Base-by-base conservation (phyloP, 495 filamentous ascomycete genomes). In the Xeromyces bisporus region DNA sequence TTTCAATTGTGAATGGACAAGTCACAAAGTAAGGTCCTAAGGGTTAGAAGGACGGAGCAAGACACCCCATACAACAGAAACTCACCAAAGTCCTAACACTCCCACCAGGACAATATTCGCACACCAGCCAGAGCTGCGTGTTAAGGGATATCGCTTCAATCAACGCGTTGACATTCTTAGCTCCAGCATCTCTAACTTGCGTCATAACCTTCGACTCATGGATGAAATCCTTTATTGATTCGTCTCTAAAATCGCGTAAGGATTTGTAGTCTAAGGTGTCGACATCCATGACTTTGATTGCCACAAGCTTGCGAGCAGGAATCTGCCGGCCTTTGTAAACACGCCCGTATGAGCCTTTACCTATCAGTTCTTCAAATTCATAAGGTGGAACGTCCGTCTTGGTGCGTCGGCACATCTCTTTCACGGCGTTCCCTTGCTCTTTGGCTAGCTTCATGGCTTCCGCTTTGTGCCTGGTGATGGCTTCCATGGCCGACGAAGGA, bases 241-340 rank as follows among this genome's bases (percentile, higher is more conserved):
- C 78, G 42, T 85, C 74, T 35, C 74, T 73, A 17, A 74, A 72
- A 40, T 80, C 77, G 12, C 73, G 51, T 9, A 77, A 65, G 10
- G 62, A 58, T 32, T 62, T 60, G 43, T 72, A 76, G 53, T 96
- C 89, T 29, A 74, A 62, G 29, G 78, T 75, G 46, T 97, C 89
- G n/a, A 93, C 77, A 45, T 94, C 83, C 45, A 94, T 75, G 35
- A 94, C 86, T 48, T 97, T 97, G 48, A 97, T 74, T 3, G 91
- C 91, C 2, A 94, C 83, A 13, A 87, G 47, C 12, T 66, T 52
- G 15, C 69, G 64, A 0, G 65, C 68, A n/a, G 66, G 54, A 53
- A 55, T 51, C 60, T 75, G 37, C 44, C 43, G 47, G 13, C 71
- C 82, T 53, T 89, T 93, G 64, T 86, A 97, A 6, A 97, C 89